phyloP scores from a whole-genome alignment of 345 rosid genomes.

The Eucalyptus polybractea region DNA sequence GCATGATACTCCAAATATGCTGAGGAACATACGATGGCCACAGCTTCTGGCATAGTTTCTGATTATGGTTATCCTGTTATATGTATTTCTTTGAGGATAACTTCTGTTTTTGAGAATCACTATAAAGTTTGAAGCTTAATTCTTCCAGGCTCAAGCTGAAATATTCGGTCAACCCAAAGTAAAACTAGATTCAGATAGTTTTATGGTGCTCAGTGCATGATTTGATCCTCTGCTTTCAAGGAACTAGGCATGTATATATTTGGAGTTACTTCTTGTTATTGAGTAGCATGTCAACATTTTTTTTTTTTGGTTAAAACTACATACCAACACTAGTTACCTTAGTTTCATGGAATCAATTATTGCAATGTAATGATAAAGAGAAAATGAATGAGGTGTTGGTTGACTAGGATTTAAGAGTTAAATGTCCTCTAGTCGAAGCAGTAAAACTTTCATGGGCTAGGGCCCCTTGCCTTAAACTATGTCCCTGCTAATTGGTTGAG shows the following conservation, averaged over 20 bases:
- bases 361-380: neutral
- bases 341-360: neutral
- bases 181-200: neutral
- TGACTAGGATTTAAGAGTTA: neutral
- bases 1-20: neutral
- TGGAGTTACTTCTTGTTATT: neutral
- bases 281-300: neutral
- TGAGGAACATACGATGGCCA: neutral
- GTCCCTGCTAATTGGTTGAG: neutral
- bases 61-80: neutral
- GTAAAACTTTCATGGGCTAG: neutral
- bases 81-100: neutral
- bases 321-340: neutral
- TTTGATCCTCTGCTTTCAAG: neutral
- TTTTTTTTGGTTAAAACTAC: neutral
- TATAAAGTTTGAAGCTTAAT: neutral
- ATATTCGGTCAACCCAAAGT: neutral
- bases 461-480: neutral
- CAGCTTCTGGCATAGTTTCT: neutral
- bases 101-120: neutral
- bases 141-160: neutral
- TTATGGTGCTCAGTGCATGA: neutral
- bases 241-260: neutral
- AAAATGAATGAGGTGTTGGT: neutral
- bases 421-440: neutral